Conservation (phyloP, 805 yeast species). For the Huiozyma sinensis region DNA sequence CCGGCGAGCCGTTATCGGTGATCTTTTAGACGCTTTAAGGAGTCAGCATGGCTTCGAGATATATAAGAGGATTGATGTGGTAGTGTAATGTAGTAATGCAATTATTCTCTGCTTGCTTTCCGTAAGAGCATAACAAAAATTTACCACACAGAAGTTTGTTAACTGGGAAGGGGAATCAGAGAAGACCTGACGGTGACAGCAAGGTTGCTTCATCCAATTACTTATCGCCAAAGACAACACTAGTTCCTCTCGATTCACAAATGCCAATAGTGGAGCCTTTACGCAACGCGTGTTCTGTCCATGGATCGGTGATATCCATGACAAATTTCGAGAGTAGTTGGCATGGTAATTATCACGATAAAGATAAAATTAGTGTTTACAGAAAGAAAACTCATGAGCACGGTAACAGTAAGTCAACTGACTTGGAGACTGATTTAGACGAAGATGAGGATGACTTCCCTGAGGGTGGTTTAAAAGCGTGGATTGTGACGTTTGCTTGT, state of each 20-base stretch:
- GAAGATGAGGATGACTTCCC: slow-evolving; percentile 29
- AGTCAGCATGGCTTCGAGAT: too few relatives aligned
- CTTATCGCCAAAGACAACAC: slow-evolving; percentile 1
- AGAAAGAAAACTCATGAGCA: slow-evolving; percentile 5
- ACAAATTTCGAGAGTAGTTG: not conserved
- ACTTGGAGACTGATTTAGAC: not conserved
- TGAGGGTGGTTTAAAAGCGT: slow-evolving; percentile 52
- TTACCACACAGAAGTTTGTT: too few relatives aligned
- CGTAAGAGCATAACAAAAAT: too few relatives aligned
- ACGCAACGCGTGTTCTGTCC: too few relatives aligned
- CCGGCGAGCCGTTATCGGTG: too few relatives aligned
- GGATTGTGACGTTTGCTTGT: slow-evolving; percentile 46
- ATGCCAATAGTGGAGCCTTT: not conserved
- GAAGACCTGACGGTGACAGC: too few relatives aligned
- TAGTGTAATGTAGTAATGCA: too few relatives aligned
- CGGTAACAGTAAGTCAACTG: not conserved
- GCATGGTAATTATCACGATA: not conserved
- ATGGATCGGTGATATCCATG: slow-evolving; percentile 1
- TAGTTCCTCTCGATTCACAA: not conserved
- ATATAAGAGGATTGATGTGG: too few relatives aligned
- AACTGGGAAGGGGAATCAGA: too few relatives aligned
- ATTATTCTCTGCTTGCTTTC: too few relatives aligned
- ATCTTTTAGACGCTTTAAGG: too few relatives aligned
- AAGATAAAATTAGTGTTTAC: not conserved
- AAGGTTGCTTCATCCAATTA: too few relatives aligned